phyloP scores from a whole-genome alignment of 2,329 filamentous ascomycete species.

The Fusarium udum region DNA sequence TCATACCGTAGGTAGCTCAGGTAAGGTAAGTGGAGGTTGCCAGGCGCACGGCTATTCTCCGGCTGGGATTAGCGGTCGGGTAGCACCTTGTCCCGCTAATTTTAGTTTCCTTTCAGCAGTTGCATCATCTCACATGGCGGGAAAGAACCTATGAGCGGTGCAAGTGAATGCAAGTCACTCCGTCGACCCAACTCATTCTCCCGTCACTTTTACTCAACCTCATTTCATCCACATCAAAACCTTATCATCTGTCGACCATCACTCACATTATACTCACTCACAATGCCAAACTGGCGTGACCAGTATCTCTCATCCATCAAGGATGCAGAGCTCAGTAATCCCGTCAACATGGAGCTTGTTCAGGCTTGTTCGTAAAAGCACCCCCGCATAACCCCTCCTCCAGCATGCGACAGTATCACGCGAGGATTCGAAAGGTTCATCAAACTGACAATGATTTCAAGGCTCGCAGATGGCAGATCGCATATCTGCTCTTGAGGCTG shows the following conservation, averaged over 20 bases:
- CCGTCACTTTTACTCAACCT: conserved; percentile 1
- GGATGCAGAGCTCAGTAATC: conserved; percentile 74
- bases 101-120: conserved; percentile 17
- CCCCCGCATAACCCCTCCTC: conserved; percentile 24
- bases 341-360: conserved; percentile 72
- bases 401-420: conserved; percentile 18
- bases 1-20: conserved; percentile 18
- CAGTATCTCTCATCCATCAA: conserved; percentile 82
- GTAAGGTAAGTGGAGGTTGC: conserved; percentile 24
- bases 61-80: conserved; percentile 41
- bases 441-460: conserved; percentile 47
- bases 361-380: conserved; percentile 72
- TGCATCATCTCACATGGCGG: conserved; percentile 42
- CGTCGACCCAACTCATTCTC: not conserved
- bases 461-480: conserved; percentile 74
- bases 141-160: conserved; percentile 28
- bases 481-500: conserved; percentile 69
- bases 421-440: not conserved
- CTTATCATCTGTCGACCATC: not conserved
- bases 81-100: conserved; percentile 20
- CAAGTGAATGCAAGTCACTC: conserved; percentile 13
- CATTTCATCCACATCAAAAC: not conserved
- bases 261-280: conserved; percentile 8
- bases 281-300: conserved; percentile 77
- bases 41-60: conserved; percentile 45